Base-by-base conservation (phyloP, 257 asterid genomes). In the Knoxia roxburghii region DNA sequence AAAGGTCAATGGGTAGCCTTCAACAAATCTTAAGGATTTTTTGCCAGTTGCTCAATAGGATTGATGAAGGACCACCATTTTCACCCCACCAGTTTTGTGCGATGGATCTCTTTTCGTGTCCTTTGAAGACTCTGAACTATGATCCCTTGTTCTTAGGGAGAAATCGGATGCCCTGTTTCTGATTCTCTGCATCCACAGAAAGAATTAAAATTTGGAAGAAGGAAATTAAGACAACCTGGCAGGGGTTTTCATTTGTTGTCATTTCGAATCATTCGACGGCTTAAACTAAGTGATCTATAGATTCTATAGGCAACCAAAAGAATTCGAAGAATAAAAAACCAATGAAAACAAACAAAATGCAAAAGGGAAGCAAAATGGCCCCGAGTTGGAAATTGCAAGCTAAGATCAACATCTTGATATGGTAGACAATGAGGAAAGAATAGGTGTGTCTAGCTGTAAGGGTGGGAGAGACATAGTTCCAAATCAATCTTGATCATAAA, bases 41-140 rank as follows among this genome's bases (percentile, higher is more conserved):
- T 57, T 68, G 70, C 82, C 89, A 80, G 84, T 77, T 77, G 71
- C 63, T 69, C 67, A 55, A 72, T 70, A 64, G 61, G 73, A 69
- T 62, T 53, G 80, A 77, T 65, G 67, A 67, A 76, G 89, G 89
- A 87, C 92, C 95, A 85, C 87, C 75, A 65, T 75, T 68, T 70
- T 54, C 65, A 72, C n/a, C n/a, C n/a, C n/a, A n/a, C n/a, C n/a
- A 75, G 75, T 79, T 81, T 72, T 71, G 75, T 65, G 77, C 39
- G 55, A n/a, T 62, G 75, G 60, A 51, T 61, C n/a, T n/a, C n/a
- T n/a, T n/a, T n/a, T 30, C 26, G 18, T 56, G 43, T 68, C 45
- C 48, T n/a, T 6, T 56, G n/a, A n/a, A n/a, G n/a, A n/a, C n/a
- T n/a, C n/a, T n/a, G n/a, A n/a, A n/a, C n/a, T n/a, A n/a, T n/a